Evolutionary conservation across 2,329 filamentous ascomycete genomes (phyloP).

Genomic region (Colletotrichum orbiculare): DNA sequence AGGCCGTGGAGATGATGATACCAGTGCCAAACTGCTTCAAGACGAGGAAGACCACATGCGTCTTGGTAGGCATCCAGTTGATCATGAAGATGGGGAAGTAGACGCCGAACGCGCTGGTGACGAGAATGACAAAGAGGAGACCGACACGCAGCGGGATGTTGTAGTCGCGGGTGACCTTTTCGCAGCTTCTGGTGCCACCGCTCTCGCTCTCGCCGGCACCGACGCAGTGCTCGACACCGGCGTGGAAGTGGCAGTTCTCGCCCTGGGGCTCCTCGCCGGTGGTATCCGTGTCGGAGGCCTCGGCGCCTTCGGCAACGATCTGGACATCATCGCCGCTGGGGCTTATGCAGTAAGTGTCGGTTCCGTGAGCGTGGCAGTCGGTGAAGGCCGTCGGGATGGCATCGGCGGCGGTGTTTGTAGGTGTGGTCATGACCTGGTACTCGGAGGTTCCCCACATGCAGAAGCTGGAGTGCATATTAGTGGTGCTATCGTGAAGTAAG

Average conservation of each 20-base stretch:
- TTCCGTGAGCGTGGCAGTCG: constrained; percentile 71
- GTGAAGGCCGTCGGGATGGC: constrained; percentile 71
- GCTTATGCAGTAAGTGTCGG: constrained; percentile 70
- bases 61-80: constrained; percentile 63
- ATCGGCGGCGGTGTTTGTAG: constrained; percentile 60
- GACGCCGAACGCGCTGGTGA: constrained; percentile 69
- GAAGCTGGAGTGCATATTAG: constrained; percentile 46
- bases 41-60: constrained; percentile 65
- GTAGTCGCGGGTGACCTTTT: constrained; percentile 64
- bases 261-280: constrained; percentile 43
- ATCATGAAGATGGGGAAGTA: constrained; percentile 69
- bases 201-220: constrained; percentile 52
- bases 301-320: constrained; percentile 54
- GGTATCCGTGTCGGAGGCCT: constrained; percentile 39
- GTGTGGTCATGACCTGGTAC: constrained; percentile 56
- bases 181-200: constrained; percentile 53
- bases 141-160: constrained; percentile 76
- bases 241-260: constrained; percentile 78
- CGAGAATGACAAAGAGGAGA: constrained; percentile 77
- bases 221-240: constrained; percentile 71
- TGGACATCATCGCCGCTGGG: constrained; percentile 70
- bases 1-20: constrained; percentile 77
- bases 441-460: constrained; percentile 57
- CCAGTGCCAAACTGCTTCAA: constrained; percentile 82
- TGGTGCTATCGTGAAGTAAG: neutral